These are phyloP conservation scores for Puya raimondii DNA, from an alignment of 176 grass and related monocot species.

Conservation along the genomic window DNA sequence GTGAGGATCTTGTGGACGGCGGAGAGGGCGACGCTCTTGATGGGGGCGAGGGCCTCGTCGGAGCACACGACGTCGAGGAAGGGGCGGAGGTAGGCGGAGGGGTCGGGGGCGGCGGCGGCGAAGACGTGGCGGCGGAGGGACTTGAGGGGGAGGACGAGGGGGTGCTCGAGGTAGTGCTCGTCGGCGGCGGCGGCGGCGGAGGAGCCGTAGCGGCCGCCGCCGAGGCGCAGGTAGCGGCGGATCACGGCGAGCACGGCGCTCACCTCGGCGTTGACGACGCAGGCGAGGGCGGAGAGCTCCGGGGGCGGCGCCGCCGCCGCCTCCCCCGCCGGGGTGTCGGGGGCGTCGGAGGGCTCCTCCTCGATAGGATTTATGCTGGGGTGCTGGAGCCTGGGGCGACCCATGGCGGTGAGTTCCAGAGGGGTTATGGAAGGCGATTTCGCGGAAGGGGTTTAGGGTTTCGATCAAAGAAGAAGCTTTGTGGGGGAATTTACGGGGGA, in stretches of 20 bases:
- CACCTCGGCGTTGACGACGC: constrained; percentile 67
- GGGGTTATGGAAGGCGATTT: not conserved
- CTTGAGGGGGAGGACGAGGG: constrained; percentile 63
- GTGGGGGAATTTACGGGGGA: not conserved
- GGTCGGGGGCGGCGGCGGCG: constrained; percentile 7
- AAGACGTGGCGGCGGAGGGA: constrained; percentile 74
- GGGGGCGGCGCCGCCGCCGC: not conserved
- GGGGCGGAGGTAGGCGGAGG: constrained; percentile 38
- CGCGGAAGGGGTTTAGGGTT: not conserved
- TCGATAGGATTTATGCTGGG: constrained; percentile 7
- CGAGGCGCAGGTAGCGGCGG: constrained; percentile 61
- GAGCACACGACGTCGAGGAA: constrained; percentile 82
- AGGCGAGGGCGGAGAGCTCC: constrained; percentile 46
- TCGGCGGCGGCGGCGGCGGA: constrained; percentile 28
- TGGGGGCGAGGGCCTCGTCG: constrained; percentile 59
- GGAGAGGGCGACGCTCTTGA: constrained; percentile 66
- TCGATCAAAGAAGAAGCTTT: not conserved
- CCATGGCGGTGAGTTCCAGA: constrained; percentile 9
- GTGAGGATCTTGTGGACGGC: constrained; percentile 60
- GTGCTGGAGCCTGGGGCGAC: constrained; percentile 6
- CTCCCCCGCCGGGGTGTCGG: not conserved
- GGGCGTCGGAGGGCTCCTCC: not conserved
- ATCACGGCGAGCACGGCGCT: constrained; percentile 79
- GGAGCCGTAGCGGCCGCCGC: constrained; percentile 13
- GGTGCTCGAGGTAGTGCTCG: constrained; percentile 48